Evolutionary conservation across 768 basidiomycete species (phyloP), one percentile per base, ranked within the genome.

Genomic region (Dioszegia aurantiaca): DNA sequence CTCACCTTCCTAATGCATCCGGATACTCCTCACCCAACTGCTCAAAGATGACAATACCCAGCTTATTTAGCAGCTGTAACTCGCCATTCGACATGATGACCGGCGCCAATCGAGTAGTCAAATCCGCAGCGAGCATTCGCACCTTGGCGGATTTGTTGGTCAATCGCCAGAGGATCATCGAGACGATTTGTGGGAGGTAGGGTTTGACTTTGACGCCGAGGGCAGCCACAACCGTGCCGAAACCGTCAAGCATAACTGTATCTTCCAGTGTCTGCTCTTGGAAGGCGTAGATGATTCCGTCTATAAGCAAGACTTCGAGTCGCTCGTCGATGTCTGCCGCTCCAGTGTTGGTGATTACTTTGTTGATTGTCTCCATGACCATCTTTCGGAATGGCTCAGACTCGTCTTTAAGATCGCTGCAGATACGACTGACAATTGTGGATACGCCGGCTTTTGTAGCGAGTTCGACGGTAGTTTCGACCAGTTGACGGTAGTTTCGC

Each of bases 121-220:
- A 79, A 80, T 99, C 95, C n/a, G 95, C 95, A 17, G 95, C 95
- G 71, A 98, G 92, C 78, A 97, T 93, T 68, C 94, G 89, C 48
- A 99, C 95, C 79, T 98, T 99, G 10, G 94, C 94, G 60, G 89
- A 92, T 82, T 98, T 99, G 85, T 98, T 99, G 81, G 97, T 97
- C 56, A 98, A 82, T 44, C 95, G 91, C 94, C 95, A 99, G 4
- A 99, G 86, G 62, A 98, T 91, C 33, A 94, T 98, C 14, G 95
- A 97, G 41, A 98, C 94, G 65, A 99, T 98, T 73, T 98, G 95
- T 0, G 92, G 95, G 41, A 99, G 87, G 73, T 98, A 98, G 0
- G 94, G 94, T 78, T 98, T 98, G 68, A 98, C 92, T 19, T 94
- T 89, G 48, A 91, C 90, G 79, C 83, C 84, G 6, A 99, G 85